Base-by-base conservation (phyloP, 1,284 basidiomycete species). In the Meripilus lineatus region DNA sequence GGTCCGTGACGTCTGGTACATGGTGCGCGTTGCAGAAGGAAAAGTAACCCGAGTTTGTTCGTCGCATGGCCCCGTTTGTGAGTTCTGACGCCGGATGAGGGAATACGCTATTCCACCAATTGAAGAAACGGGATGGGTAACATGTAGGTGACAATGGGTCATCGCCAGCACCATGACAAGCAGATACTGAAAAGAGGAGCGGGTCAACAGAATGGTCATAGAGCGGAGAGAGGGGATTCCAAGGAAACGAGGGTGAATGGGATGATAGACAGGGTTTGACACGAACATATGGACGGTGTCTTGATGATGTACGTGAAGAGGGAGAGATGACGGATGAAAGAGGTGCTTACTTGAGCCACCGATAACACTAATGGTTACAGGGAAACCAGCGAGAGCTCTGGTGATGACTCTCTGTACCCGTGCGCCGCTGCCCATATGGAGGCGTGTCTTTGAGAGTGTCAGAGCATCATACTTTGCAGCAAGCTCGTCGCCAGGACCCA, bases 81-180 rank as follows among this genome's bases (percentile, higher is more conserved):
- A 97, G 77, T 64, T 96, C 93, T 6, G 91, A 91, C 2, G 88
- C 89, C 0, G 93, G 93, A 65, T 97, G 89, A 1, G 93, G 93
- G 68, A 97, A 97, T 14, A 96, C 78, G 41, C 75, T 77, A 66
- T 94, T 92, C 87, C 93, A 94, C 93, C 94, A 97, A 47, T 84
- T 74, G 71, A 96, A 96, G 69, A 97, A 89, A 32, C 79, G 78
- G 30, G 89, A 82, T 1, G 93, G 93, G 64, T 94, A 97, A 64
- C 93, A 95, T 52, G 69, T 71, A 0, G 89, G 75, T 0, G 91
- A 81, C 45, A 96, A 74, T 3, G 90, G 92, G 63, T 95, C 89
- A 54, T 94, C 88, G 11, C 93, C 93, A 2, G 93, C 85, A 25
- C 94, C 93, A 62, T 94, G 91, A 62, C 94, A 97, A 13, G 91